These are phyloP conservation scores for Macroventuria anomochaeta DNA, from an alignment of 2,329 filamentous ascomycete genomes.

Conservation along the genomic window DNA sequence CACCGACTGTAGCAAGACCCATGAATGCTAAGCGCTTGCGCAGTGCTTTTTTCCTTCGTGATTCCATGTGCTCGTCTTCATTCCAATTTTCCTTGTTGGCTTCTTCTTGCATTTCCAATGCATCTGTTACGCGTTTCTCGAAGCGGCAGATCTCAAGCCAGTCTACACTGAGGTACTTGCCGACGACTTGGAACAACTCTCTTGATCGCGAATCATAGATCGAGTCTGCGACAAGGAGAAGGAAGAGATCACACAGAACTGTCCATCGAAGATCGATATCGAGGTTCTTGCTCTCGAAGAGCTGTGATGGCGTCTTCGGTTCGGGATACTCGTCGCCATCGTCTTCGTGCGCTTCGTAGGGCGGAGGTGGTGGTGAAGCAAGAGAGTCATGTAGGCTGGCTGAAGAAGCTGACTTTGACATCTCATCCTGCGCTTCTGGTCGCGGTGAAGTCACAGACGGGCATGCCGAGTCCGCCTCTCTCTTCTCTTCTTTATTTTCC, in stretches of 20 bases:
- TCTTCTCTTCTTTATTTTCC: conserved; percentile 16
- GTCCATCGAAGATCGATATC: conserved; percentile 98
- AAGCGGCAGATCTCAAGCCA: conserved; percentile 96
- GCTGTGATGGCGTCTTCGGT: conserved; percentile 81
- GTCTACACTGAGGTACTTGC: conserved; percentile 76
- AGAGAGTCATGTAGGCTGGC: conserved; percentile 39
- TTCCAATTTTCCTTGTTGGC: conserved; percentile 98
- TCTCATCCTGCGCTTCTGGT: conserved; percentile 27
- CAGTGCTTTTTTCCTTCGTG: conserved; percentile 77
- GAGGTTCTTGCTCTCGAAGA: conserved; percentile 81
- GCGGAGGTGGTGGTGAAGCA: conserved; percentile 60
- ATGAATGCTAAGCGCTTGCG: conserved; percentile 91
- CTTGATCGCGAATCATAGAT: conserved; percentile 90
- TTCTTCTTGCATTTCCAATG: conserved; percentile 95
- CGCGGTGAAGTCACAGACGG: conserved; percentile 44
- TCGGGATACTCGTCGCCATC: conserved; percentile 75
- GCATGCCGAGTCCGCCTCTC: conserved; percentile 38
- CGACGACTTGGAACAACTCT: conserved; percentile 82
- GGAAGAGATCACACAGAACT: conserved; percentile 91
- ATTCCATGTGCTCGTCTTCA: conserved; percentile 91
- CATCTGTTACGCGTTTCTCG: conserved; percentile 95
- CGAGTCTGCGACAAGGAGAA: conserved; percentile 95
- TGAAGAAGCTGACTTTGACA: conserved; percentile 43
- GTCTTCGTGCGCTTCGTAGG: conserved; percentile 68
- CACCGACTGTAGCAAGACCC: conserved; percentile 94